These are phyloP conservation scores for Glycyrrhiza uralensis DNA, from an alignment of 306 rosid genomes.

Conservation along the genomic window DNA sequence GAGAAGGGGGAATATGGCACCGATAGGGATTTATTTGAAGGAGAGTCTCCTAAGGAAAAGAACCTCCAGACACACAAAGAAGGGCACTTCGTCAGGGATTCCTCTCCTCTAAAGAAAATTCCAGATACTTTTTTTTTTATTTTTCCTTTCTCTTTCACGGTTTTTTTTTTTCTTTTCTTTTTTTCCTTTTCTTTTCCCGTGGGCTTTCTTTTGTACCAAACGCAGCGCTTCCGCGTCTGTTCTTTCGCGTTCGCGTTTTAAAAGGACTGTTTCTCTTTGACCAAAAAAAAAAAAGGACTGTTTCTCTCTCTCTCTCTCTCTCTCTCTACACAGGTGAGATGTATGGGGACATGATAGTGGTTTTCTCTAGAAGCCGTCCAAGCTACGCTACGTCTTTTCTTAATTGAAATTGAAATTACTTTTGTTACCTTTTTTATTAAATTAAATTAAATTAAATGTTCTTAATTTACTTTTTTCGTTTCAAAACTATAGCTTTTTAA, in stretches of 20 bases:
- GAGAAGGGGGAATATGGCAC: constrained; percentile 5
- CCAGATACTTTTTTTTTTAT: constrained; percentile 24
- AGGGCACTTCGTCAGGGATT: constrained; percentile 21
- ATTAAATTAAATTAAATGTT: no score
- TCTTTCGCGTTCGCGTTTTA: constrained; percentile 20
- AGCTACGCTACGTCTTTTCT: constrained; percentile 17
- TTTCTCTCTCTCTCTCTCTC: neutral
- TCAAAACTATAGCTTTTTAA: no score
- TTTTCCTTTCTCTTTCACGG: neutral
- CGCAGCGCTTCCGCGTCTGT: neutral
- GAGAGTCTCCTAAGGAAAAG: constrained; percentile 30
- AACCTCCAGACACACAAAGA: constrained; percentile 13
- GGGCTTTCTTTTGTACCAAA: constrained; percentile 10
- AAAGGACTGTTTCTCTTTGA: no score
- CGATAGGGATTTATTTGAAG: neutral
- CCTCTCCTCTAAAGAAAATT: constrained; percentile 40
- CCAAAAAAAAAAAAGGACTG: no score
- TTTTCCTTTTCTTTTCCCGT: neutral
- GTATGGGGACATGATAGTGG: constrained; percentile 23
- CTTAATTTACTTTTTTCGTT: no score
- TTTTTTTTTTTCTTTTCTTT: neutral
- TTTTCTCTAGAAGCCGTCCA: constrained; percentile 37
- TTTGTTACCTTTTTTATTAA: no score
- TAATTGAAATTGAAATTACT: no score
- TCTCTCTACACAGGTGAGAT: neutral